A percentile compares a stretch with the other conserved stretches of the same genome.
phyloP scores from a whole-genome alignment of 805 yeast species.

The Kuraishia capsulata region DNA sequence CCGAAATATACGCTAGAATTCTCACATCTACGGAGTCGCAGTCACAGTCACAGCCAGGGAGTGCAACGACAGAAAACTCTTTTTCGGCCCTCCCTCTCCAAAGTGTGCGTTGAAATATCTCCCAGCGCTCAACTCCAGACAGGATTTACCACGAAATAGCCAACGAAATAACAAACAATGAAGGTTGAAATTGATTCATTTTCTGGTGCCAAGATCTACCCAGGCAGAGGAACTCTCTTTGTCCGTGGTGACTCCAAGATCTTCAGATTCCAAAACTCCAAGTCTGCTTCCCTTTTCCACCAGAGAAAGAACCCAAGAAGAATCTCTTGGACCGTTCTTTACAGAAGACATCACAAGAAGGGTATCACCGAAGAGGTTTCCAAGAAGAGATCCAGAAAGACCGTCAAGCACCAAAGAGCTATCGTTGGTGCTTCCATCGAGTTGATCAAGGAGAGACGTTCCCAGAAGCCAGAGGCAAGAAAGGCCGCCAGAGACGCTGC shows the following conservation, averaged over 20 bases:
- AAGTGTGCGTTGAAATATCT: no score
- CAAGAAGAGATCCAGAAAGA: conserved; percentile 95
- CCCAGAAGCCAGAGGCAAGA: conserved; percentile 93
- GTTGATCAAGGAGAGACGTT: conserved; percentile 95
- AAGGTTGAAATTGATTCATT: conserved; percentile 99
- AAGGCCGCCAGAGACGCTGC: conserved; percentile 95
- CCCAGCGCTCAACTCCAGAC: no score
- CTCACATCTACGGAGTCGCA: no score
- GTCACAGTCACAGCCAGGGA: no score
- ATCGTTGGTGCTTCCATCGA: conserved; percentile 99
- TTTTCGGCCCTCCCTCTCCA: no score
- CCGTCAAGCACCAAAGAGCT: conserved; percentile 98
- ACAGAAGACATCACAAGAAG: conserved; percentile 99
- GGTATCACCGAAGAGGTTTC: conserved; percentile 98
- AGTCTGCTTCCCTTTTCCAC: conserved; percentile 95
- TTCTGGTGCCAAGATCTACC: conserved; percentile 99
- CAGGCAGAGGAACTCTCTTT: conserved; percentile 99
- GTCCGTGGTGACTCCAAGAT: conserved; percentile 99
- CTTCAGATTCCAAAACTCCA: conserved; percentile 98
- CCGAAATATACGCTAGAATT: no score
- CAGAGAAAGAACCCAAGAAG: conserved; percentile 99
- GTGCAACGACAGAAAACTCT: no score
- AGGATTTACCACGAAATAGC: no score
- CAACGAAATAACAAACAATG: conserved; percentile 40
- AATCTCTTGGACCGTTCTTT: conserved; percentile 98